Evolutionary conservation across 78 protist genomes (phyloP).

Genomic region (Dictyostelium firmibasis): DNA sequence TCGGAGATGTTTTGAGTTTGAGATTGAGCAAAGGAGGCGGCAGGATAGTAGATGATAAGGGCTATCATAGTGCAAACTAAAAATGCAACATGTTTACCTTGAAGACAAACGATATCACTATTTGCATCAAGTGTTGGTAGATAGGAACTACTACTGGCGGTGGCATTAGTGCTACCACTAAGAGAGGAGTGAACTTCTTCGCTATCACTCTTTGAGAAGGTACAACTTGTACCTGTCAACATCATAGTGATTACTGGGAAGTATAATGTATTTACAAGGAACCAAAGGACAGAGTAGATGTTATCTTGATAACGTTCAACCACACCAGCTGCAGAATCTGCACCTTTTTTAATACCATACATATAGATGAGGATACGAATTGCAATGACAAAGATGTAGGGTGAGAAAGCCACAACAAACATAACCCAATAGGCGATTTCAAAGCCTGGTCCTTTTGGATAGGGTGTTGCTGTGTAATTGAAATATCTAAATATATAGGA

Average conservation of each 20-base stretch:
- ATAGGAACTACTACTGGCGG: background rate
- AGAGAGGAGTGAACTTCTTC: background rate
- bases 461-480: constrained; percentile 62
- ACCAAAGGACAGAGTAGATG: constrained; percentile 67
- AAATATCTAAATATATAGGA: constrained; percentile 30
- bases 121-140: constrained; percentile 50
- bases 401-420: constrained; percentile 74
- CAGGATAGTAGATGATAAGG: constrained; percentile 60
- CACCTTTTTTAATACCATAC: constrained; percentile 69
- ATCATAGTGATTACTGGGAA: constrained; percentile 79
- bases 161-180: background rate
- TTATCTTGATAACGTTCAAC: constrained; percentile 73
- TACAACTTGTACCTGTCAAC: constrained; percentile 66
- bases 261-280: constrained; percentile 66
- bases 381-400: constrained; percentile 71
- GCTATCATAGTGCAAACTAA: constrained; percentile 75
- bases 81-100: constrained; percentile 58
- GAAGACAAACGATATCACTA: constrained; percentile 22
- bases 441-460: constrained; percentile 34
- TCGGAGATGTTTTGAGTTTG: constrained; percentile 77
- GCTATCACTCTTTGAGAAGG: constrained; percentile 14
- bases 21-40: constrained; percentile 75
- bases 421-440: constrained; percentile 76
- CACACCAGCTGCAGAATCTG: constrained; percentile 54
- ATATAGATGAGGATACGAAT: constrained; percentile 68